Base-by-base conservation (phyloP, 805 yeast species). In the Priceomyces castillae region DNA sequence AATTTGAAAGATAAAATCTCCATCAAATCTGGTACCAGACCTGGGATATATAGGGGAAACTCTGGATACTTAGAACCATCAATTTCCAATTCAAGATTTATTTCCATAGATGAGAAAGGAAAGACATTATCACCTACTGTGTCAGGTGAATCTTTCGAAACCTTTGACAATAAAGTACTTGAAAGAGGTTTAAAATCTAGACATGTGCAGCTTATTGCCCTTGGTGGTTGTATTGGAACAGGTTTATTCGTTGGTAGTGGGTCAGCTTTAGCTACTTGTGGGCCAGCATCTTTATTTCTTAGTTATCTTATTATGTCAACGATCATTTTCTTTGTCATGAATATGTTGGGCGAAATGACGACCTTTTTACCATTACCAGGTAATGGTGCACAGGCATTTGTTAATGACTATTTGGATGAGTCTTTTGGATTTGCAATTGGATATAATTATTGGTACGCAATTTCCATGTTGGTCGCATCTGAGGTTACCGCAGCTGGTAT, bases 181-280 rank as follows among this genome's bases (percentile, higher is more conserved):
- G 69, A 69, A 42, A 53, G 72, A 45, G 61, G 69, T 10, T 63
- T 70, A 52, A 67, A 67, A 49, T 50, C 65, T 35, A 64, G 72
- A 57, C 90, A 84, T 51, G 77, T 83, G 47, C 76, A 80, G 47
- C 79, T 86, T 80, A 84, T 87, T 55, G 89, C 95, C 31, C 72
- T 88, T 43, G 94, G 94, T 45, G 90, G 94, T 42, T 84, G 92
- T 40, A 83, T 87, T 46, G 96, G 85, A 46, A 80, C 86, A 2
- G 86, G 86, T 57, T 62, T 82, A 44, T 81, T 83, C 48, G 76
- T 83, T 42, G 86, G 86, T 45, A 74, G 84, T 2, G 87, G 86
- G 42, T 62, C 73, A 34, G 78, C 85, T 1, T 65, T 84, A 46
- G 58, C 59, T 28, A 69, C 73, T 15, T 84, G 84, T 54, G 89